Evolutionary conservation across 768 basidiomycete species (phyloP).

Genomic region (Podaxis pistillaris): DNA sequence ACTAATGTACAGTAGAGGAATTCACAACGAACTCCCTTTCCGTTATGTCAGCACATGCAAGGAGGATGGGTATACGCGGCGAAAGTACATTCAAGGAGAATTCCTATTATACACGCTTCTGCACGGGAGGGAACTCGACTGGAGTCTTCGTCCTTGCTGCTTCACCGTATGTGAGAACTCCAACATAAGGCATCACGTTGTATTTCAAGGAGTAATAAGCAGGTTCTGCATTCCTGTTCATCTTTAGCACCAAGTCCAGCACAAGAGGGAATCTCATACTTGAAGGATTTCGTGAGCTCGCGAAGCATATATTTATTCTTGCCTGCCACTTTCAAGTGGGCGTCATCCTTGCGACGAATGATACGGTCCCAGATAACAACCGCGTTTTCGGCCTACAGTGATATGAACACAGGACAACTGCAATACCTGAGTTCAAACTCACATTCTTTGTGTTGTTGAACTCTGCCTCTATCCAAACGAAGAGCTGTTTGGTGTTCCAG

Average conservation of each 20-base stretch:
- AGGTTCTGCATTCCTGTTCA: slow-evolving; percentile 55
- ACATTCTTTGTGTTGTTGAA: slow-evolving; percentile 75
- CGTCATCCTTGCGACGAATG: slow-evolving; percentile 76
- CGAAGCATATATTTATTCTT: slow-evolving; percentile 86
- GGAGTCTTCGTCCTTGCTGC: slow-evolving; percentile 45
- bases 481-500: slow-evolving; percentile 97
- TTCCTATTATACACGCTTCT: slow-evolving; percentile 35
- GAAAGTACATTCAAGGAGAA: background rate
- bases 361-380: slow-evolving; percentile 94
- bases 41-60: background rate
- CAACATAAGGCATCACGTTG: slow-evolving; percentile 90
- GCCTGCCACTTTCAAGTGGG: slow-evolving; percentile 58
- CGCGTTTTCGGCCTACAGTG: slow-evolving; percentile 33
- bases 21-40: background rate
- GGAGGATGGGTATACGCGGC: background rate
- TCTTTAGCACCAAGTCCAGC: slow-evolving; percentile 5
- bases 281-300: slow-evolving; percentile 72
- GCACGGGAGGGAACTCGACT: slow-evolving; percentile 38
- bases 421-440: slow-evolving; percentile 1
- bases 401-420: background rate
- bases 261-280: slow-evolving; percentile 45
- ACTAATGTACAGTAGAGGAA: background rate
- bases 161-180: slow-evolving; percentile 75
- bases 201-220: slow-evolving; percentile 79
- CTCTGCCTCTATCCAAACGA: slow-evolving; percentile 84